Evolutionary conservation across 2,329 filamentous ascomycete species (phyloP), one percentile per base, ranked within the genome.

Genomic region (Cytospora piceicola): DNA sequence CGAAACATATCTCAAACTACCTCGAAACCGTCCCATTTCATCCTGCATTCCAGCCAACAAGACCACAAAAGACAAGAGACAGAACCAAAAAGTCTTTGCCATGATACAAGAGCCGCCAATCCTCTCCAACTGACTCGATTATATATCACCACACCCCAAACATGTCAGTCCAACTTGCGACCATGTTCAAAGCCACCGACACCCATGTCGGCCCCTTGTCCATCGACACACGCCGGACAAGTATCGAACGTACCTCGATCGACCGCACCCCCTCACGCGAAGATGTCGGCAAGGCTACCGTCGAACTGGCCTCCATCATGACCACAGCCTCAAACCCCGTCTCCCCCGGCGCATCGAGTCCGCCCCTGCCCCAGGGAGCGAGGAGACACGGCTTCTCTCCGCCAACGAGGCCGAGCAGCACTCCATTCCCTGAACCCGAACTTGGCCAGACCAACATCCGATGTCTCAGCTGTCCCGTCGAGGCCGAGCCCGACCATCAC

Each of bases 341-440:
- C 20, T 83, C 83, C 4, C 82, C 83, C 0, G 83, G 83, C 32
- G 81, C 84, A 17, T 80, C 82, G 7, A 85, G 82, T 68, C 83
- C 83, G 46, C 81, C 81, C 29, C 77, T 82, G 58, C 79, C 83
- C 49, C 82, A 81, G 66, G 73, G 75, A 64, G 83, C 82, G 65
- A 58, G 67, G 36, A 73, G 77, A 29, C 75, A 77, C 68, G 80
- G 82, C 70, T 83, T 84, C 71, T 73, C 81, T 27, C 82, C 81
- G 42, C 82, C 82, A 4, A 80, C 81, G 7, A 80, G 85, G 60
- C 85, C 85, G 22, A 87, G 84, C 72, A 87, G 85, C 75, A 88
- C 85, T 2, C 85, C 85, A 1, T 88, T 87, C 64, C 83, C 83
- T 4, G 82, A 85, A 65, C 82, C 81, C 58, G 83, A 86, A 58